phyloP scores from a whole-genome alignment of 768 basidiomycete genomes.

The Mycena olivaceomarginata region DNA sequence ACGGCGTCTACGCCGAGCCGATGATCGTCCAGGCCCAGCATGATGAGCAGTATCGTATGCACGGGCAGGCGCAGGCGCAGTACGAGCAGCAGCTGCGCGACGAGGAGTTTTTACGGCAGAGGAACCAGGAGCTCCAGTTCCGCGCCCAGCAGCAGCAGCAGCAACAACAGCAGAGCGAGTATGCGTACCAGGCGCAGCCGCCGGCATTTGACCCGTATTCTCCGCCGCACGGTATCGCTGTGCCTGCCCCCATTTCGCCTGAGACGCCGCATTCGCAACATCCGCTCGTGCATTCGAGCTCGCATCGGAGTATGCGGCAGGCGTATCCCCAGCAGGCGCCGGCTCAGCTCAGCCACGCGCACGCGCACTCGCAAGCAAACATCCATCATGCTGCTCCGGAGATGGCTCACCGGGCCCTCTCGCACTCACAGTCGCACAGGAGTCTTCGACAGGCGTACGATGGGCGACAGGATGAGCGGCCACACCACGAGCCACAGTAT shows the following conservation, averaged over 20 bases:
- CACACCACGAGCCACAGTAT: constrained; percentile 22
- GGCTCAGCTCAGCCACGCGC: constrained; percentile 28
- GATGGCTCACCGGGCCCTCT: constrained; percentile 30
- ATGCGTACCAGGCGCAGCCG: constrained; percentile 43
- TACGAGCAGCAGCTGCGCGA: constrained; percentile 53
- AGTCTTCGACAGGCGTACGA: constrained; percentile 39
- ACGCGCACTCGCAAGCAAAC: constrained; percentile 21
- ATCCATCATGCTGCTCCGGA: constrained; percentile 33
- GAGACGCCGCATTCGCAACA: constrained; percentile 28
- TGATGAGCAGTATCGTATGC: constrained; percentile 47
- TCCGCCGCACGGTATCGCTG: constrained; percentile 6
- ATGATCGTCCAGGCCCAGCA: constrained; percentile 49
- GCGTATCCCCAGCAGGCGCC: constrained; percentile 46
- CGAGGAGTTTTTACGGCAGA: constrained; percentile 51
- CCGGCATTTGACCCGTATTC: constrained; percentile 38
- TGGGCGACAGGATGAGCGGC: constrained; percentile 11
- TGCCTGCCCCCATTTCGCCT: constrained; percentile 32
- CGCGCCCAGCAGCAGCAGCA: constrained; percentile 47
- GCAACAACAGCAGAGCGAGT: constrained; percentile 44
- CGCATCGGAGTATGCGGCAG: constrained; percentile 49
- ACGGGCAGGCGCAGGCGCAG: constrained; percentile 44
- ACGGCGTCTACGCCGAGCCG: constrained; percentile 57
- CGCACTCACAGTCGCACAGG: constrained; percentile 39
- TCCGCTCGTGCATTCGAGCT: constrained; percentile 40
- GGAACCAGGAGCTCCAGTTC: constrained; percentile 44